These are phyloP conservation scores for Candida bentonensis DNA, from an alignment of 805 yeast genomes.

Conservation along the genomic window DNA sequence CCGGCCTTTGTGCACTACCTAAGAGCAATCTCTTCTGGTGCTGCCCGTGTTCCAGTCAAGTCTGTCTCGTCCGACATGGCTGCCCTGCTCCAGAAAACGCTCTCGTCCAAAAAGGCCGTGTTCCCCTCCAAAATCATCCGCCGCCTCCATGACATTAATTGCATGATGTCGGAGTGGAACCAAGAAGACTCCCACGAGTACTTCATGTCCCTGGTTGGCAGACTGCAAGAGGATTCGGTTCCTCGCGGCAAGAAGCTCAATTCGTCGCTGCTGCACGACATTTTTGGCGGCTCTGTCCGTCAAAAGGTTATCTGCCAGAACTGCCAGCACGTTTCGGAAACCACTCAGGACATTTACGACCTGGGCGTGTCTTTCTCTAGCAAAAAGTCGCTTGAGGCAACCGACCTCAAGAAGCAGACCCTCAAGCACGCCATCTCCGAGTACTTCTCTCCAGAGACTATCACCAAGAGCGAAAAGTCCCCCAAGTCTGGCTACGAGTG, in stretches of 20 bases:
- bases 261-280: slow-evolving; percentile 73
- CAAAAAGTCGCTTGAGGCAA: slow-evolving; percentile 3
- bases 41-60: slow-evolving; percentile 21
- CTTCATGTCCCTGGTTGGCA: slow-evolving; percentile 77
- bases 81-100: slow-evolving; percentile 12
- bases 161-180: slow-evolving; percentile 95
- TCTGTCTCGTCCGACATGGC: slow-evolving; percentile 21
- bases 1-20: slow-evolving; percentile 85
- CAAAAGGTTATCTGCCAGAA: slow-evolving; percentile 74
- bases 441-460: slow-evolving; percentile 70
- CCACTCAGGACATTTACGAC: slow-evolving; percentile 90
- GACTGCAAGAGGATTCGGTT: slow-evolving; percentile 83
- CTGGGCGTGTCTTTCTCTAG: slow-evolving; percentile 63
- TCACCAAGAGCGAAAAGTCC: slow-evolving; percentile 33
- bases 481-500: slow-evolving; percentile 48
- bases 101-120: slow-evolving; percentile 27
- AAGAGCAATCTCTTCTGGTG: slow-evolving; percentile 44
- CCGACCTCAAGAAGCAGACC: slow-evolving; percentile 25
- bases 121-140: slow-evolving; percentile 65
- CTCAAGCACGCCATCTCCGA: slow-evolving; percentile 64
- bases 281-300: slow-evolving; percentile 80
- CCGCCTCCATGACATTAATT: slow-evolving; percentile 69
- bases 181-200: slow-evolving; percentile 98
- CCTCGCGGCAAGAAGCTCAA: slow-evolving; percentile 81
- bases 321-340: slow-evolving; percentile 72